A percentile compares a stretch with the other conserved stretches of the same genome.
phyloP scores from a whole-genome alignment of 2,329 filamentous ascomycete species.

The Bipolaris sorokiniana region DNA sequence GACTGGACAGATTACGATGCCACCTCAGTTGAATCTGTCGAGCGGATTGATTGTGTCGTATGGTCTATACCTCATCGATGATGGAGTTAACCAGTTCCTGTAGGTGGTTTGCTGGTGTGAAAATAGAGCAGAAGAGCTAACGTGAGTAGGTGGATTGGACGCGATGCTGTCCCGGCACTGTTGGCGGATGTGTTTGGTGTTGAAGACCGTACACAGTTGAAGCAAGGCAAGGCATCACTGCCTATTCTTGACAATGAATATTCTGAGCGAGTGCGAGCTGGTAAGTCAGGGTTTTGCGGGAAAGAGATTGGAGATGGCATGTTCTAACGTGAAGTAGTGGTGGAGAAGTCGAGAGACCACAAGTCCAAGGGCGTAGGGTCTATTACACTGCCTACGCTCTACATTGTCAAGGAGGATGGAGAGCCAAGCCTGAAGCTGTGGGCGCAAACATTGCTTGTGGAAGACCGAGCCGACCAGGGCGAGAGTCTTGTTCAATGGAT shows the following conservation, averaged over 20 bases:
- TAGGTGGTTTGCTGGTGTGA: conserved; percentile 11
- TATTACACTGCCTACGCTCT: conserved; percentile 90
- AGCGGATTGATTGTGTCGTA: conserved; percentile 87
- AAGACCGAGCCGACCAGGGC: conserved; percentile 92
- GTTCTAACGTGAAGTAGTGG: conserved; percentile 62
- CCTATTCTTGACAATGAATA: conserved; percentile 94
- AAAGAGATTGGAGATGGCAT: not conserved
- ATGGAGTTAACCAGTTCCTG: conserved; percentile 95
- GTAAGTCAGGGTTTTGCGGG: conserved; percentile 9
- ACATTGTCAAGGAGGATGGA: conserved; percentile 92
- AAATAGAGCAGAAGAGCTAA: conserved; percentile 4
- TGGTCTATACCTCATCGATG: conserved; percentile 94
- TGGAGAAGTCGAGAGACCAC: conserved; percentile 92
- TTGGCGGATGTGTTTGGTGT: conserved; percentile 89
- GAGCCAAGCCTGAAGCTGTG: conserved; percentile 94
- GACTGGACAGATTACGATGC: conserved; percentile 87
- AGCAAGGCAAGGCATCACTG: conserved; percentile 86
- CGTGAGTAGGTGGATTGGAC: conserved; percentile 74
- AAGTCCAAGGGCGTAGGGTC: conserved; percentile 86
- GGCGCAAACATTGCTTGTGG: conserved; percentile 94
- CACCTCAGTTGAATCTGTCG: conserved; percentile 82
- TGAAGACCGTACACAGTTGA: conserved; percentile 79
- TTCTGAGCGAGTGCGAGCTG: conserved; percentile 81
- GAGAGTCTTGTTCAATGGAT: conserved; percentile 94
- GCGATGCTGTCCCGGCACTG: conserved; percentile 89